These are phyloP conservation scores for Crepidotus sp. DNA, from an alignment of 1,284 basidiomycete genomes.

Conservation along the genomic window DNA sequence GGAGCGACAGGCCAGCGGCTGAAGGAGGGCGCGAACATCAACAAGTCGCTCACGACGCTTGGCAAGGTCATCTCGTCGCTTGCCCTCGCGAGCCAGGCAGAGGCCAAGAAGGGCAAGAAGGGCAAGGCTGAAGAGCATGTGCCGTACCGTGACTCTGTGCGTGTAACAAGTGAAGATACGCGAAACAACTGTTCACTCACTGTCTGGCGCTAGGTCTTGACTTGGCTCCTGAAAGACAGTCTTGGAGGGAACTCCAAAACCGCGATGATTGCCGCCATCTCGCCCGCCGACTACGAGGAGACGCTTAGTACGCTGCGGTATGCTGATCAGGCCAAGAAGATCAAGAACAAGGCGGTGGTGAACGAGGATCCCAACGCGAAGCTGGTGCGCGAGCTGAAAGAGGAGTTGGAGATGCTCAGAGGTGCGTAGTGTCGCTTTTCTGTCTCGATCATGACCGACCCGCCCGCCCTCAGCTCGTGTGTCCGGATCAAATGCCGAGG, in stretches of 20 bases:
- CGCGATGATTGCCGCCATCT: constrained; percentile 97
- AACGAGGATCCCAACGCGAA: constrained; percentile 99
- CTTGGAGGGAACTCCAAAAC: constrained; percentile 93
- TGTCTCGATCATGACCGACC: constrained; percentile 11
- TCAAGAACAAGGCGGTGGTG: constrained; percentile 98
- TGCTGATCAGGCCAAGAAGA: constrained; percentile 98
- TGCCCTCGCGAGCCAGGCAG: constrained; percentile 65
- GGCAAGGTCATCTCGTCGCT: constrained; percentile 95
- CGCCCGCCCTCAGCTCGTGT: constrained; percentile 49
- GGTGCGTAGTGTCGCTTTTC: constrained; percentile 37
- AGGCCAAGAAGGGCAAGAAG: constrained; percentile 72
- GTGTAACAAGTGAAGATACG: constrained; percentile 20
- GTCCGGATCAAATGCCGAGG: constrained; percentile 56
- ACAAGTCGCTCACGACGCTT: constrained; percentile 93
- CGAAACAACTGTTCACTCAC: not conserved
- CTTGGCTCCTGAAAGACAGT: constrained; percentile 97
- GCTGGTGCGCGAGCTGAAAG: constrained; percentile 95
- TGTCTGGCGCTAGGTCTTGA: constrained; percentile 58
- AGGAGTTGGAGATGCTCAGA: constrained; percentile 87
- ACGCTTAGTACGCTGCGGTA: constrained; percentile 93
- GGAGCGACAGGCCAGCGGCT: constrained; percentile 92
- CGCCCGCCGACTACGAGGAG: constrained; percentile 97
- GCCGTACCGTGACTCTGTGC: constrained; percentile 88
- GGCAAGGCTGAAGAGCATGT: constrained; percentile 83
- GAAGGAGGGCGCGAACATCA: constrained; percentile 97